A percentile compares a stretch with the other conserved stretches of the same genome.
Conservation (phyloP, 495 filamentous ascomycete species). For the Penicillium roqueforti region DNA sequence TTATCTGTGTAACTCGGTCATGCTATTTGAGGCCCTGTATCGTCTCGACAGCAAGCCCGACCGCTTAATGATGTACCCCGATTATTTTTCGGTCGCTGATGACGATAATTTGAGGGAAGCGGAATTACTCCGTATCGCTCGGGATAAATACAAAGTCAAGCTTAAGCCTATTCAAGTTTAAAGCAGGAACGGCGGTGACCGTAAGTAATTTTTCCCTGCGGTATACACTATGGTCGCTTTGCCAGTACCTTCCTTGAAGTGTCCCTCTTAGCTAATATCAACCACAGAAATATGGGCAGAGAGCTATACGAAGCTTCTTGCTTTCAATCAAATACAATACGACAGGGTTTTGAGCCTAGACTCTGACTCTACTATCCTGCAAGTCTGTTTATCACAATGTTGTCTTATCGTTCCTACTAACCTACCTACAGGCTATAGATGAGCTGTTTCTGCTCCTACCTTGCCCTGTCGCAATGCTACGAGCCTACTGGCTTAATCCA, state of each 20-base stretch:
- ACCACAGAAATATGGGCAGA: conserved; percentile 45
- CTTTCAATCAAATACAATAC: conserved; percentile 62
- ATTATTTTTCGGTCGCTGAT: conserved; percentile 28
- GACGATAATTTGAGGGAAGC: conserved; percentile 34
- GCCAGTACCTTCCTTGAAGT: conserved; percentile 30
- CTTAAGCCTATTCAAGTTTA: conserved; percentile 52
- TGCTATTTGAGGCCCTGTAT: conserved; percentile 57
- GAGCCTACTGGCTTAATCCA: conserved; percentile 58
- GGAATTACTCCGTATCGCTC: conserved; percentile 50
- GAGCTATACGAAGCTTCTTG: conserved; percentile 59
- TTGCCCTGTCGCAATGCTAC: conserved; percentile 50
- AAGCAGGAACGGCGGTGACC: conserved; percentile 24
- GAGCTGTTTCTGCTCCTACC: conserved; percentile 58
- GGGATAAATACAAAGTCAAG: conserved; percentile 53
- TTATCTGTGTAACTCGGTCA: conserved; percentile 64
- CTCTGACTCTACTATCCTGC: conserved; percentile 54
- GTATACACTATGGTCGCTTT: no score
- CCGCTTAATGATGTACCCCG: conserved; percentile 57
- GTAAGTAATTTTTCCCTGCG: no score
- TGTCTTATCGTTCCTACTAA: not conserved
- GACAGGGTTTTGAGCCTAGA: conserved; percentile 56
- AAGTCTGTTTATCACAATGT: conserved; percentile 9
- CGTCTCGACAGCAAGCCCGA: conserved; percentile 54
- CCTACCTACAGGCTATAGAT: conserved; percentile 45
- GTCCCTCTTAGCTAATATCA: conserved; percentile 8